A percentile compares a stretch with the other conserved stretches of the same genome.
Evolutionary conservation across 495 filamentous ascomycete species (phyloP).

Genomic region (Hyphodiscus hymeniophilus): DNA sequence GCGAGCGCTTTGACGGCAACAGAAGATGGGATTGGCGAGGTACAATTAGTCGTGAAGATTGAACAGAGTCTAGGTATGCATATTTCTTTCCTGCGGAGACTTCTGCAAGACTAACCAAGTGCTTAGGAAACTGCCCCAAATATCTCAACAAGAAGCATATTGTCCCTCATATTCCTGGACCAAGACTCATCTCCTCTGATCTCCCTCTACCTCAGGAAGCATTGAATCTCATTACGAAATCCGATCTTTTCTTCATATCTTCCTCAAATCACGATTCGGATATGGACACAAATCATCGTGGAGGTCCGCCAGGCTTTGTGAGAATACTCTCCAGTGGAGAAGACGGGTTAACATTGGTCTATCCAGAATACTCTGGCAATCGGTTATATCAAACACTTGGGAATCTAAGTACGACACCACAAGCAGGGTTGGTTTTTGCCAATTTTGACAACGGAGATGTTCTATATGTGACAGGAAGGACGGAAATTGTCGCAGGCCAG

Average conservation of each 20-base stretch:
- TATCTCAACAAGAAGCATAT: constrained; percentile 70
- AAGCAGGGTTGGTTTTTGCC: constrained; percentile 57
- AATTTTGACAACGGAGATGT: constrained; percentile 63
- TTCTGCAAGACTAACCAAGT: too few species aligned
- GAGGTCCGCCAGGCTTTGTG: constrained; percentile 67
- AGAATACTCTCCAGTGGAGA: constrained; percentile 49
- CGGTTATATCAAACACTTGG: constrained; percentile 74
- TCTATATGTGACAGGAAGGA: constrained; percentile 59
- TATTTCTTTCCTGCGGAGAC: too few species aligned
- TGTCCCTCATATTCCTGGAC: constrained; percentile 39
- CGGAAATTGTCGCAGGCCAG: constrained; percentile 55
- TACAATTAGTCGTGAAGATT: constrained; percentile 59
- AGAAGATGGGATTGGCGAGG: constrained; percentile 33
- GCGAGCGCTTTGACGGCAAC: constrained; percentile 40
- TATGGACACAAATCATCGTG: constrained; percentile 84
- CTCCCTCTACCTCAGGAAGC: constrained; percentile 37
- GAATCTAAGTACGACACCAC: constrained; percentile 57
- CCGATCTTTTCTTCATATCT: constrained; percentile 73
- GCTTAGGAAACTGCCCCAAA: constrained; percentile 70
- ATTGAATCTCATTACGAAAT: constrained; percentile 48
- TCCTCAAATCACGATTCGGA: constrained; percentile 48
- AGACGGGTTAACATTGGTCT: constrained; percentile 46
- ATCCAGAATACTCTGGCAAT: constrained; percentile 78
- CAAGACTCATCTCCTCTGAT: constrained; percentile 39
- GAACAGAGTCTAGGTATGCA: constrained; percentile 52